Evolutionary conservation across 768 basidiomycete species (phyloP).

Genomic region (Trametes sanguinea): DNA sequence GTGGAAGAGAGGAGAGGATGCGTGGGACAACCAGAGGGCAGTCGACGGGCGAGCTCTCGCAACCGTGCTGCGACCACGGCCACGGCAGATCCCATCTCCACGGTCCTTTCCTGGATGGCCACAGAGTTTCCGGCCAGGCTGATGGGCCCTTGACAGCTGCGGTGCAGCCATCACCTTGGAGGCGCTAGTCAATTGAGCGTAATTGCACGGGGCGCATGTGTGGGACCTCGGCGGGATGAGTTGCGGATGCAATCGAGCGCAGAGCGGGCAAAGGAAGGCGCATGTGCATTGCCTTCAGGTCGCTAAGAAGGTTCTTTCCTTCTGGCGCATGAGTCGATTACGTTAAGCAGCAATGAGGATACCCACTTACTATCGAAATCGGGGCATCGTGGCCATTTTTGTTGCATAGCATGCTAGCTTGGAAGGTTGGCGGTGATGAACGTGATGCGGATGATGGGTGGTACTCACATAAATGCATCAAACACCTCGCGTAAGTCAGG

Average conservation of each 20-base stretch:
- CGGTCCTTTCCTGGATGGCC: neutral
- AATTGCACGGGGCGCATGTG: neutral
- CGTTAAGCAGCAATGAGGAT: no score
- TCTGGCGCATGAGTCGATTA: no score
- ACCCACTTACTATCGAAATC: no score
- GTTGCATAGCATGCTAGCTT: no score
- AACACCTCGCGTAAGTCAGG: no score
- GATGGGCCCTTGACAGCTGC: slow-evolving; percentile 7
- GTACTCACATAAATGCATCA: no score
- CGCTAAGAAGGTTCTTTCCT: no score
- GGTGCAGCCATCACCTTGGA: slow-evolving; percentile 1
- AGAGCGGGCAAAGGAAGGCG: neutral
- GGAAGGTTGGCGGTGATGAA: no score
- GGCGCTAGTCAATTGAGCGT: neutral
- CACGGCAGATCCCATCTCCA: neutral
- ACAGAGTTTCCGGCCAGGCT: neutral
- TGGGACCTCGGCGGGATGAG: neutral
- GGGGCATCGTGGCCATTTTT: no score
- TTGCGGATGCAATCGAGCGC: neutral
- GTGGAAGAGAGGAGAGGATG: neutral
- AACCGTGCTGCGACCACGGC: slow-evolving; percentile 4
- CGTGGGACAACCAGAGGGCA: neutral
- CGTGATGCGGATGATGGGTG: no score
- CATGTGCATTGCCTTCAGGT: no score
- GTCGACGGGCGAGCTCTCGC: neutral